Evolutionary conservation across 345 rosid genomes (phyloP), one percentile per base, ranked within the genome.

Genomic region (Capsella bursapastoris): DNA sequence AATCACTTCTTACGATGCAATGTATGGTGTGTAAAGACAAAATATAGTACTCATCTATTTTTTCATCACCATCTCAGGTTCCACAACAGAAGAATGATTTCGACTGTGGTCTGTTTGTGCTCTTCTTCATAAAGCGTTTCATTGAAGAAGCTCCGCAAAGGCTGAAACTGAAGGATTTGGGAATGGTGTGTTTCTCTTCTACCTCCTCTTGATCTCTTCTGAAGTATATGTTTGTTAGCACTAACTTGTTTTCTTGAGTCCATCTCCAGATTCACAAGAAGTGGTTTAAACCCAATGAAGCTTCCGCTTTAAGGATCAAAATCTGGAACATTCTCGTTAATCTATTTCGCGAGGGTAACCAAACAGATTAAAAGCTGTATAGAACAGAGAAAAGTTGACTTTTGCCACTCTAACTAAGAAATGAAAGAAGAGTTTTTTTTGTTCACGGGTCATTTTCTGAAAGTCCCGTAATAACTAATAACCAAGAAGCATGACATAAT

Each of bases 71-170:
- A 64, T 28, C 9, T 56, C 37, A 94, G 99, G 99, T 95, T 68
- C 99, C 99, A 47, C 97, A 92, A 52, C 99, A 95, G 63, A 84
- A 80, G 69, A 95, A 95, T 79, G 99, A 92, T 40, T 90, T 76
- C 73, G 99, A 95, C 69, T 95, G 99, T 78, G 99, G 99, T 66
- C 80, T 89, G 52, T 95, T 95, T 63, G 90, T 95, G 45, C 93
- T 94, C 53, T 89, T 75, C 78, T 91, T 94, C 71, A 87, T 94
- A 82, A 82, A 83, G 71, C 88, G 89, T n/a, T 91, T 94, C 81
- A 84, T 88, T 1, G 87, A 89, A 73, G 91, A 83, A 57, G 92
- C 96, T 25, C 90, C 97, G 25, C 84, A 77, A 67, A 88, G 98
- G 79, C 72, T 92, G 85, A 85, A 79, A 79, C 69, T 82, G 83